A percentile compares a stretch with the other conserved stretches of the same genome.
Evolutionary conservation across 352 stramenopile genomes (phyloP).

Genomic region (Globisporangium perplexum): DNA sequence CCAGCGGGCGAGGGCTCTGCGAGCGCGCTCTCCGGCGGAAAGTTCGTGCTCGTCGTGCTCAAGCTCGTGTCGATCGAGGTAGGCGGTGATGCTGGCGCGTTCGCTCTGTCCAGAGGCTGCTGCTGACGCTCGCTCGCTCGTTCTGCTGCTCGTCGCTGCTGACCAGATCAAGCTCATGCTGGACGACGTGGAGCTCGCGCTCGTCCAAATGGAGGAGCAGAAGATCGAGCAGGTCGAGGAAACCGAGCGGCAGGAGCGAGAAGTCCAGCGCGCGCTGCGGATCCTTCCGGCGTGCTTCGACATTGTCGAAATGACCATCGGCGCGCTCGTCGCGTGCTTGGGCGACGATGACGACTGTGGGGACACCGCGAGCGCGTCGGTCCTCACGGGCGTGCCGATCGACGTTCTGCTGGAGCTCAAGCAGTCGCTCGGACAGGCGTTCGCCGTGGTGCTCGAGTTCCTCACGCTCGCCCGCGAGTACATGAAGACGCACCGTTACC

Average conservation of each 20-base stretch:
- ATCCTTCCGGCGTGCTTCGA: constrained; percentile 76
- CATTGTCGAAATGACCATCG: constrained; percentile 69
- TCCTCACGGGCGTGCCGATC: constrained; percentile 38
- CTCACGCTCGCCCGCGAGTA: constrained; percentile 62
- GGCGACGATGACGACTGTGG: constrained; percentile 1
- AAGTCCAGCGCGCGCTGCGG: constrained; percentile 45
- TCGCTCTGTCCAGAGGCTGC: background rate
- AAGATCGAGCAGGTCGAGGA: constrained; percentile 44
- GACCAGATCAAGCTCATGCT: constrained; percentile 79
- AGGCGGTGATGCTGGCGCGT: constrained; percentile 4
- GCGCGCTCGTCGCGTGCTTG: constrained; percentile 45
- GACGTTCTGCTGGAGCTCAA: constrained; percentile 75
- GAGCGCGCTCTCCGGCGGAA: constrained; percentile 55
- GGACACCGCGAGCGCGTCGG: constrained; percentile 19
- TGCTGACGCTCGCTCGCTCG: background rate
- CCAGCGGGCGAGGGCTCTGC: constrained; percentile 22
- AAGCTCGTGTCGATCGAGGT: constrained; percentile 81
- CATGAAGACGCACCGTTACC: constrained; percentile 66
- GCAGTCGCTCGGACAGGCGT: constrained; percentile 57
- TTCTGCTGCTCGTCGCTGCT: background rate
- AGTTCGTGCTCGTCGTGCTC: constrained; percentile 71
- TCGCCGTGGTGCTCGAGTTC: constrained; percentile 66
- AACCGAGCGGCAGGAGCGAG: constrained; percentile 31
- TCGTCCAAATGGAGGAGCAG: constrained; percentile 65
- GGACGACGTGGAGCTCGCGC: constrained; percentile 67